phyloP scores from a whole-genome alignment of 805 yeast species.

The Schwanniomyces yamadae region DNA sequence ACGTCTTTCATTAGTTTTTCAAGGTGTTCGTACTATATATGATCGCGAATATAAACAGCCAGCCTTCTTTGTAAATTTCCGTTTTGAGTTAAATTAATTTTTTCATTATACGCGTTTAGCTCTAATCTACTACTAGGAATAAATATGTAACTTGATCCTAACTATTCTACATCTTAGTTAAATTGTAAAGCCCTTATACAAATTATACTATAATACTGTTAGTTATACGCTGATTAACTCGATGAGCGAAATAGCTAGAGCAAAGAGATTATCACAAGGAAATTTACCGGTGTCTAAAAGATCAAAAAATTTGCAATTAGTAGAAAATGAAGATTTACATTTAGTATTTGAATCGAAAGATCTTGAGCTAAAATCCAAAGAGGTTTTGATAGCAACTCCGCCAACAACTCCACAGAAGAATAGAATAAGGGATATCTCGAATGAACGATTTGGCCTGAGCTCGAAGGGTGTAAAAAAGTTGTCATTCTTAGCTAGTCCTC shows the following conservation, averaged over 20 bases:
- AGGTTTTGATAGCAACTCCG: slow-evolving; percentile 7
- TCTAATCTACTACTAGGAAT: too few species aligned
- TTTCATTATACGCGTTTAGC: slow-evolving; percentile 1
- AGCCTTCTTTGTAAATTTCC: slow-evolving; percentile 1
- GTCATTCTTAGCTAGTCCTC: slow-evolving; percentile 17
- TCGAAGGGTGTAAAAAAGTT: slow-evolving; percentile 9
- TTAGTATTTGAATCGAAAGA: background rate
- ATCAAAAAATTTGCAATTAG: background rate
- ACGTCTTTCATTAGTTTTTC: too few species aligned
- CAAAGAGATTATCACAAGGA: slow-evolving; percentile 1
- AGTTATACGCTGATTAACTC: too few species aligned
- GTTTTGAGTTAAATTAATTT: slow-evolving; percentile 3
- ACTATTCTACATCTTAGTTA: too few species aligned
- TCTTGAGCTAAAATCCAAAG: slow-evolving; percentile 4
- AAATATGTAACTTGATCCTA: too few species aligned
- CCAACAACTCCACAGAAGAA: slow-evolving; percentile 20
- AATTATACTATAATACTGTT: too few species aligned
- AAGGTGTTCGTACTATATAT: too few species aligned
- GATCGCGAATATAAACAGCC: slow-evolving; percentile 1
- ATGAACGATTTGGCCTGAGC: slow-evolving; percentile 5
- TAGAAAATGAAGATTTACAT: background rate
- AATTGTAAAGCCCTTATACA: too few species aligned
- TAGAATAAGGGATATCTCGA: slow-evolving; percentile 10
- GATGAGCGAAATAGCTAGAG: too few species aligned
- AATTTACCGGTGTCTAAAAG: slow-evolving; percentile 3